phyloP scores from a whole-genome alignment of 2,329 filamentous ascomycete species.

The Beauveria pseudobassiana region DNA sequence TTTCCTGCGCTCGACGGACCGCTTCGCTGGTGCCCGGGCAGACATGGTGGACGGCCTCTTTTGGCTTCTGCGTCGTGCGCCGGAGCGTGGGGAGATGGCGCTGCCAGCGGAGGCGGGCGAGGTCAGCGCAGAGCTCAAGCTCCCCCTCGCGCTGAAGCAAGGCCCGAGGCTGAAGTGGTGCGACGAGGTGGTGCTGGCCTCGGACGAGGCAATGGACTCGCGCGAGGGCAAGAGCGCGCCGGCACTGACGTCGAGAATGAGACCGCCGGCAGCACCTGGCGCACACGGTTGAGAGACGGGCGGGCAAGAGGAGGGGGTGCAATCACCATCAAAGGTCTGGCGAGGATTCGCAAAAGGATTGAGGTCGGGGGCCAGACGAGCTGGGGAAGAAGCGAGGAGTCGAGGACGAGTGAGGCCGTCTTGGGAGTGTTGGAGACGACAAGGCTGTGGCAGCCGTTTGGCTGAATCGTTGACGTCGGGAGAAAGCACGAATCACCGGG shows the following conservation, averaged over 20 bases:
- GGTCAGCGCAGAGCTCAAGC: not conserved
- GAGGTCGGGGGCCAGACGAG: constrained; percentile 7
- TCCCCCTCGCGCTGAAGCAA: constrained; percentile 9
- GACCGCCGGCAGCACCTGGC: not conserved
- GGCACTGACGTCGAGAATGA: constrained; percentile 9
- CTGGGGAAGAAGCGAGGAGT: not conserved
- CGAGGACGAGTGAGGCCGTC: not conserved
- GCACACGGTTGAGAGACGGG: not conserved
- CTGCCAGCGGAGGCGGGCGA: constrained; percentile 5
- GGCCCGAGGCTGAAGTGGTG: constrained; percentile 1
- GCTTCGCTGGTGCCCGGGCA: constrained; percentile 23
- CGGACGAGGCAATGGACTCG: constrained; percentile 1
- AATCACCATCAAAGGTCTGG: not conserved
- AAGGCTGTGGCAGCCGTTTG: constrained; percentile 8
- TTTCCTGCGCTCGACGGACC: constrained; percentile 33
- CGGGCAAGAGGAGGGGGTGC: not conserved
- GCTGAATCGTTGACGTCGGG: not conserved
- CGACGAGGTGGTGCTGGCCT: not conserved
- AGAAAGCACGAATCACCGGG: constrained; percentile 2
- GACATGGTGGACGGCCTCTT: constrained; percentile 1
- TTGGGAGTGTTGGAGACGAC: not conserved
- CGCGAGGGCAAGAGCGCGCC: constrained; percentile 3
- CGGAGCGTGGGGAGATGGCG: constrained; percentile 6
- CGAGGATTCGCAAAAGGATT: constrained; percentile 5
- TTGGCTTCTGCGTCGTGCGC: not conserved